Percentiles rank a stretch among this genome's conserved stretches.
Conservation (phyloP, 257 asterid genomes). For the Marsdenia floribunda region DNA sequence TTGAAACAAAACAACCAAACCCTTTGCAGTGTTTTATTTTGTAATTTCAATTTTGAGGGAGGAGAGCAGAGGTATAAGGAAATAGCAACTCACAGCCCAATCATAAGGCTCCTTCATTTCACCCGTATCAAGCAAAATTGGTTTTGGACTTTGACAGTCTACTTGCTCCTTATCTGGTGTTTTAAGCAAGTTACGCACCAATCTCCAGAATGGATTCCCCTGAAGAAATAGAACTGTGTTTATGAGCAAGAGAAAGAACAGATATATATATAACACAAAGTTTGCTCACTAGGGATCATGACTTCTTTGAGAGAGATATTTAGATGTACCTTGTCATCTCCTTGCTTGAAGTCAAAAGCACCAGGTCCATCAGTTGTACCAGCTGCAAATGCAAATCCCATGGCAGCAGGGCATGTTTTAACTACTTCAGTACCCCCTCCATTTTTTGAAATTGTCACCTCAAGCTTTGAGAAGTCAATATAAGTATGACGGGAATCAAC, state of each 20-base stretch:
- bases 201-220: constrained; percentile 96
- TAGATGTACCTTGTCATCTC: constrained; percentile 66
- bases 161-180: constrained; percentile 66
- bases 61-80: constrained; percentile 2
- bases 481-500: constrained; percentile 75
- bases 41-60: not conserved
- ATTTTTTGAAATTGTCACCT: constrained; percentile 58
- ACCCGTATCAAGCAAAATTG: constrained; percentile 94
- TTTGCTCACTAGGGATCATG: not conserved
- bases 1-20: not conserved
- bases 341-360: constrained; percentile 97
- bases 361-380: constrained; percentile 99
- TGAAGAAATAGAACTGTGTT: constrained; percentile 15
- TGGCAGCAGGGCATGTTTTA: constrained; percentile 95
- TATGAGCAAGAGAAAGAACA: not conserved
- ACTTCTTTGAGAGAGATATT: constrained; percentile 6
- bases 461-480: constrained; percentile 71
- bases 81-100: constrained; percentile 83
- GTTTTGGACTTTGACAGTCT: constrained; percentile 86
- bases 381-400: constrained; percentile 99
- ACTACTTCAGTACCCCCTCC: constrained; percentile 53
- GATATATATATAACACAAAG: not conserved
- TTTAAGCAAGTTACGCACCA: constrained; percentile 81
- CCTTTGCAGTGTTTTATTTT: not conserved
- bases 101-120: constrained; percentile 95